Evolutionary conservation across 1,139 yeast genomes (phyloP), one percentile per base, ranked within the genome.

Genomic region (Zygosaccharomyces sapae): DNA sequence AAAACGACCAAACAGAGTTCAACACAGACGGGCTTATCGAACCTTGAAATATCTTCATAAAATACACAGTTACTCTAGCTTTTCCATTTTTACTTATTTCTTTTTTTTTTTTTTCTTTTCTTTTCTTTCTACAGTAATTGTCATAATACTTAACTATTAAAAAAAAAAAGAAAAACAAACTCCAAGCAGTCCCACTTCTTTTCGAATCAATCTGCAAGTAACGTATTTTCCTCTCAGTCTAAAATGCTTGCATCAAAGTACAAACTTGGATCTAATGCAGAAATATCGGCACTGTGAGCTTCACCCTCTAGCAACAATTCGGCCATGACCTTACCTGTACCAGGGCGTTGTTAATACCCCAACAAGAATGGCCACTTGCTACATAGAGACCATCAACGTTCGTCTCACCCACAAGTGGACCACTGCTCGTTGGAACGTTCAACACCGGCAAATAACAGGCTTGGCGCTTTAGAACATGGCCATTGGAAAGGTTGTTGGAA

Each of bases 291-390:
- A 49, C 88, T 80, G 39, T 70, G 74, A 9, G 84, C 83, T 52
- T 77, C 79, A 12, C 97, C 97, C 46, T 90, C 97, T 46, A 90
- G 69, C 43, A 92, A 68, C 48, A 92, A 64, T 68, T 92, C 97
- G 56, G 96, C 81, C 85, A 92, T 79, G 42, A 92, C 77, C 61
- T 88, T 82, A 16, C 98, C 98, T 0, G 97, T 89, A 3, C 87
- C 97, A 1, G 97, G 97, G 97, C 97, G 66, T 92, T 90, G 68
- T 92, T 92, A 54, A 92, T 92, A 20, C 98, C 98, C 98, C 98
- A 92, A 69, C 97, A 92, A 16, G 95, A 84, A 67, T 92, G 98
- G 1, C 97, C 98, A 16, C 94, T 80, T 2, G 97, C 96, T 50
- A 92, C 69, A 58, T 72, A 86, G 53, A 92, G 70, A 54, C 83